Base-by-base conservation (phyloP, 805 yeast species). In the Starmerella lactis-condensi region DNA sequence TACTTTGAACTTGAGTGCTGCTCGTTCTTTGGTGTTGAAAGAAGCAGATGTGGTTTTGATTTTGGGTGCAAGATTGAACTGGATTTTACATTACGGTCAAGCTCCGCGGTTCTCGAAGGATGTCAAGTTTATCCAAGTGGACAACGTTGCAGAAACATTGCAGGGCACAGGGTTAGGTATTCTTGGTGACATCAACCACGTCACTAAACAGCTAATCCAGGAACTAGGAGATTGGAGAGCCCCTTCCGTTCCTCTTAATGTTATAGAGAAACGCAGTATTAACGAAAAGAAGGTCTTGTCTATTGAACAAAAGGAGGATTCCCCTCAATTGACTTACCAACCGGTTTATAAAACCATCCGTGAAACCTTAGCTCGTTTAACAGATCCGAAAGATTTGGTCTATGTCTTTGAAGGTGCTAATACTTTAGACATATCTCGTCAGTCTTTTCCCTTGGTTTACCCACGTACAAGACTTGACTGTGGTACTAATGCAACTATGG, bases 401-500 rank as follows among this genome's bases (percentile, higher is more conserved):
- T 56, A 62, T 23, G 63, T 73, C 1, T 60, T 71, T 4, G 82
- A 74, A 48, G 82, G 82, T n/a, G 81, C 82, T 1, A 72, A 72
- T 44, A 72, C 81, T 0, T 73, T 74, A 81, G 82, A 74, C 41
- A 58, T 67, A 15, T 72, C 79, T 2, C 56, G 82, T 29, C 57
- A 69, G 8, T 64, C 74, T 0, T 72, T 74, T 46, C 66, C 69
- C 4, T 57, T 71, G 29, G 50, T 53, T 6, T 40, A 42, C 2
- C 74, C 81, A 1, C 61, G 63, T 36, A 63, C 57, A 14, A 51
- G 78, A 23, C 50, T 74, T 15, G 83, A 74, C 44, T 77, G 78
- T 2, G 82, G 81, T 4, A 73, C 81, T 0, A 71, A 69, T 51
- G 79, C 78, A 1, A 74, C 81, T 0, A 75, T 74, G 82, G 83